Base-by-base conservation (phyloP, 352 stramenopile genomes). In the Pythium brachiatum region DNA sequence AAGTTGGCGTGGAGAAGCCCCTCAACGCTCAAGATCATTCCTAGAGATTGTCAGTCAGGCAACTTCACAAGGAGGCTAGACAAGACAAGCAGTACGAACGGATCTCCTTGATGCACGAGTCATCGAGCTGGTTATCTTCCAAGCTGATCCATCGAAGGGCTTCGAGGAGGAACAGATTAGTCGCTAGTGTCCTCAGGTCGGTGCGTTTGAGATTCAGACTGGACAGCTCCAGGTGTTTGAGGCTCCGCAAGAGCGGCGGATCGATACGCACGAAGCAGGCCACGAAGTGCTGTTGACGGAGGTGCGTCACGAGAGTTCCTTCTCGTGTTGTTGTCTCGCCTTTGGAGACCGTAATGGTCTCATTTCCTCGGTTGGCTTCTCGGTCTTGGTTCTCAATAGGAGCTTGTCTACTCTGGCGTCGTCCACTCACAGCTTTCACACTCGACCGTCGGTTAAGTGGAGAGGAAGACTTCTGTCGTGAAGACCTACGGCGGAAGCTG, bases 91-190 rank as follows among this genome's bases (percentile, higher is more conserved):
- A 20, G 11, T 11, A 25, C 66, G 47, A 57, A 78, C 70, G 61
- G 29, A 81, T 62, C 31, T 76, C 64, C 13, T 60, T 60, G 39
- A 34, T 58, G 36, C 62, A 69, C 9, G 62, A 60, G 48, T 70
- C 63, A 25, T 81, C 70, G n/a, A 79, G 61, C 21, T 78, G 66
- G 53, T 82, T 82, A 56, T 79, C 56, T 3, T 69, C 57, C 11
- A 82, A 56, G 50, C 69, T 71, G 8, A 82, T 57, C 3, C 63
- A 72, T 11, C 52, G 20, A 0, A 78, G 21, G 7, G 50, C 51
- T 29, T 58, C 67, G 12, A 74, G 69, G 13, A 74, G 36, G 29
- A 76, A 75, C 11, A 78, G 43, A 36, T 78, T 70, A 12, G 64
- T 64, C 21, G 55, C 39, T 9, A 79, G 57, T 20, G 47, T 29